A percentile compares a stretch with the other conserved stretches of the same genome.
Conservation (phyloP, 805 yeast genomes). For the Brettanomyces bruxellensis region DNA sequence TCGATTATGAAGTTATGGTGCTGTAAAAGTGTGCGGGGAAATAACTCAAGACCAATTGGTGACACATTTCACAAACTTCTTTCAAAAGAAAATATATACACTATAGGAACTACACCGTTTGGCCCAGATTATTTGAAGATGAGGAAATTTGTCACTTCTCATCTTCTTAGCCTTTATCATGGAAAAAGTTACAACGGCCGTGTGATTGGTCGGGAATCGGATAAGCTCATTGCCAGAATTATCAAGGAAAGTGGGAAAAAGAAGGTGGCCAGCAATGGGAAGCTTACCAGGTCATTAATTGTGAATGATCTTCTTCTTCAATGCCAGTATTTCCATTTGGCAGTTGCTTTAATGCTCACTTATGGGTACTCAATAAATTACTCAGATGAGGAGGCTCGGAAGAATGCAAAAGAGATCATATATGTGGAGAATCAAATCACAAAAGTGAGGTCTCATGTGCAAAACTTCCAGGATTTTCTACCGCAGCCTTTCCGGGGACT, state of each 20-base stretch:
- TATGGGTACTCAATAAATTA: constrained; percentile 44
- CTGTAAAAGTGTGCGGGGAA: constrained; percentile 33
- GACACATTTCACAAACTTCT: constrained; percentile 62
- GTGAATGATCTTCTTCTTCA: constrained; percentile 26
- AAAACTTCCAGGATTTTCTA: constrained; percentile 46
- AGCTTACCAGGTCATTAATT: constrained; percentile 21
- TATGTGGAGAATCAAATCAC: constrained; percentile 49
- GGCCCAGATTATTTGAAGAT: constrained; percentile 36
- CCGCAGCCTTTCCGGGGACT: constrained; percentile 31
- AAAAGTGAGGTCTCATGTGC: constrained; percentile 46
- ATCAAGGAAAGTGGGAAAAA: constrained; percentile 5
- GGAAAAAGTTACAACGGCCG: constrained; percentile 24
- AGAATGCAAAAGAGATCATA: constrained; percentile 42
- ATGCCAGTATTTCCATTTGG: constrained; percentile 42
- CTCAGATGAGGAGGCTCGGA: constrained; percentile 28
- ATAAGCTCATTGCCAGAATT: constrained; percentile 14
- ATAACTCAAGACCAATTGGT: constrained; percentile 58
- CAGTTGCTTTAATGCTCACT: constrained; percentile 40
- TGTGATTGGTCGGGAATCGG: constrained; percentile 32
- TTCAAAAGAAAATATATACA: constrained; percentile 45
- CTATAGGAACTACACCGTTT: constrained; percentile 59
- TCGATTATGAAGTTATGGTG: constrained; percentile 49
- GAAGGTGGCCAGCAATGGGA: no score
- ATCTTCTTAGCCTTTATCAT: constrained; percentile 29
- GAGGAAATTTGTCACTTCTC: constrained; percentile 38